A percentile compares a stretch with the other conserved stretches of the same genome.
phyloP scores from a whole-genome alignment of 345 rosid species.

The Syzygium aqueum region DNA sequence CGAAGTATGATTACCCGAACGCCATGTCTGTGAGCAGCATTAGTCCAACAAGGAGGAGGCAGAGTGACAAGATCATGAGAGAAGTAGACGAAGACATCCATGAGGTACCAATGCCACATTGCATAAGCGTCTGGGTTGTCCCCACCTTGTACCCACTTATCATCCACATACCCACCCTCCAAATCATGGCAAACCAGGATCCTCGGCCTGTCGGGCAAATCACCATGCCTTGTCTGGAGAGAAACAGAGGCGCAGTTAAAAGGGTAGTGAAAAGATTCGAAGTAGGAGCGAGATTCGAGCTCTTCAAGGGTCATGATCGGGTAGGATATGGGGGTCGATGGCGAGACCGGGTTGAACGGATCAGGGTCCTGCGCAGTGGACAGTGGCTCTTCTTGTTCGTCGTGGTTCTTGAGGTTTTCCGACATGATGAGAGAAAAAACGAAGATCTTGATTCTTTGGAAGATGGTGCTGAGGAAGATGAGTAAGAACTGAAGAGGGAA shows the following conservation, averaged over 20 bases:
- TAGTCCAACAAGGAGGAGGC: constrained; percentile 94
- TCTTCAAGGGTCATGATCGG: constrained; percentile 64
- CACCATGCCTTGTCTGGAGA: background rate
- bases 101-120: constrained; percentile 89
- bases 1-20: constrained; percentile 42
- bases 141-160: constrained; percentile 89
- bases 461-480: background rate
- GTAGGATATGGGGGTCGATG: constrained; percentile 51
- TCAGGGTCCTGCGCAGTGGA: constrained; percentile 10
- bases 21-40: constrained; percentile 84
- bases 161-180: constrained; percentile 68
- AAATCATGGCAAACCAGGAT: constrained; percentile 78
- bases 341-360: constrained; percentile 37
- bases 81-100: constrained; percentile 79
- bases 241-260: constrained; percentile 58
- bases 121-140: constrained; percentile 41
- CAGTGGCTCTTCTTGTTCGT: background rate
- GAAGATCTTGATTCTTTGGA: background rate
- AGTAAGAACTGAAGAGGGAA: constrained; percentile 3
- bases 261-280: constrained; percentile 73
- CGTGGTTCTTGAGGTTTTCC: constrained; percentile 10
- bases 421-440: constrained; percentile 12
- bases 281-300: constrained; percentile 49
- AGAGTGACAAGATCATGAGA: constrained; percentile 68
- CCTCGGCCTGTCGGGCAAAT: constrained; percentile 38